Conservation (phyloP, 257 asterid species). For the Coffea eugenioides region DNA sequence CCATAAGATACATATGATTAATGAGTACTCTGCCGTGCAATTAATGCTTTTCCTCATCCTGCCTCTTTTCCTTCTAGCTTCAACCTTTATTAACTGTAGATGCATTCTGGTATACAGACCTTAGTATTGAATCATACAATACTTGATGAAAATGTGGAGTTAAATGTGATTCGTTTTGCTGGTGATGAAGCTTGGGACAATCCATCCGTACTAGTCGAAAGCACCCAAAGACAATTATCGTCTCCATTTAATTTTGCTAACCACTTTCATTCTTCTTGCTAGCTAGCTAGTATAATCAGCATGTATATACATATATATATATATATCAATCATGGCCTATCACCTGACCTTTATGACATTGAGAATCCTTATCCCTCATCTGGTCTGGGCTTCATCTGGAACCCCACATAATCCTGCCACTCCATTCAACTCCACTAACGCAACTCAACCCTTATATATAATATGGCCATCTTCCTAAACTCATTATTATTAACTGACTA, state of each 20-base stretch:
- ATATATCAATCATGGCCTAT: neutral
- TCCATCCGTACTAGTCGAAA: neutral
- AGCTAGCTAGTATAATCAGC: too few species aligned
- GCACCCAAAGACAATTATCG: neutral
- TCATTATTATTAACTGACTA: too few species aligned
- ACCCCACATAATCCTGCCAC: neutral
- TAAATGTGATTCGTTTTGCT: neutral
- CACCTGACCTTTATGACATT: neutral
- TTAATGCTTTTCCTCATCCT: neutral
- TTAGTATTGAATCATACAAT: neutral
- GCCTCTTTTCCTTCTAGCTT: neutral
- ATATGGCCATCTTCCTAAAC: too few species aligned
- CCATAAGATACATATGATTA: neutral
- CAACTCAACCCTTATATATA: too few species aligned
- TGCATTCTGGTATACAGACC: neutral
- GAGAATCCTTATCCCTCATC: constrained; percentile 3
- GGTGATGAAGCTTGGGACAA: neutral
- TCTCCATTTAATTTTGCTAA: neutral
- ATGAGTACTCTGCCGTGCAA: neutral
- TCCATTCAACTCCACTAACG: too few species aligned
- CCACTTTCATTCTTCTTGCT: neutral
- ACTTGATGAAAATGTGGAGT: neutral
- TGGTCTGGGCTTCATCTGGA: constrained; percentile 1
- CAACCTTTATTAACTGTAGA: too few species aligned
- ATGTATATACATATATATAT: too few species aligned